A percentile compares a stretch with the other conserved stretches of the same genome.
Conservation (phyloP, 306 rosid genomes). For the Senna siamea region DNA sequence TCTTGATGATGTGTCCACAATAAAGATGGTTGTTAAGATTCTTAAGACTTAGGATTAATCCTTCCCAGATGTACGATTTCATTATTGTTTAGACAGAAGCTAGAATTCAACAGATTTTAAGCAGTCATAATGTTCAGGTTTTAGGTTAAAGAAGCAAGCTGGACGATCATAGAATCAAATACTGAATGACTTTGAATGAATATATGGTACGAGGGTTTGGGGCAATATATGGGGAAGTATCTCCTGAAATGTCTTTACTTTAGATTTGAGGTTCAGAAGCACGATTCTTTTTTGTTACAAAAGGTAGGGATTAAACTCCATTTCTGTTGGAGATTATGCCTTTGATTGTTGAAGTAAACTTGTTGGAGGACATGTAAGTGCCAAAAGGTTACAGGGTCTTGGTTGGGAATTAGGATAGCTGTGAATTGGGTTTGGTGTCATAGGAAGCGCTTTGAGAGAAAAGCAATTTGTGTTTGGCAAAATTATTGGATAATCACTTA, state of each 20-base stretch:
- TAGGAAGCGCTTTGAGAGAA: no score
- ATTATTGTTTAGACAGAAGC: neutral
- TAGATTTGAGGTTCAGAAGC: neutral
- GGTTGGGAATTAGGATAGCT: no score
- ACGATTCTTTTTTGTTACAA: neutral
- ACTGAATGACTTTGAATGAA: neutral
- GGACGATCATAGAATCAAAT: neutral
- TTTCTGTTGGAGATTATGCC: neutral
- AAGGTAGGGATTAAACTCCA: neutral
- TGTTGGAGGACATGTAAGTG: neutral
- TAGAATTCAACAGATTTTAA: neutral
- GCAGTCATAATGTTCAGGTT: neutral
- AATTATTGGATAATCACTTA: no score
- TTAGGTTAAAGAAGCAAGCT: conserved; percentile 13
- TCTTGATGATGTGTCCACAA: neutral
- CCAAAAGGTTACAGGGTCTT: no score
- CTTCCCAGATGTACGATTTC: neutral
- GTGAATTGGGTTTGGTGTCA: no score
- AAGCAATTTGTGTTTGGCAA: neutral
- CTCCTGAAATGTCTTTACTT: neutral
- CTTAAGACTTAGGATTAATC: neutral
- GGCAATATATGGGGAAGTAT: neutral
- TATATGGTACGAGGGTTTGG: neutral
- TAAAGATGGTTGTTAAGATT: neutral
- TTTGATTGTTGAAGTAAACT: neutral